Conservation (phyloP, 2,329 filamentous ascomycete genomes). For the Exophiala mesophila region DNA sequence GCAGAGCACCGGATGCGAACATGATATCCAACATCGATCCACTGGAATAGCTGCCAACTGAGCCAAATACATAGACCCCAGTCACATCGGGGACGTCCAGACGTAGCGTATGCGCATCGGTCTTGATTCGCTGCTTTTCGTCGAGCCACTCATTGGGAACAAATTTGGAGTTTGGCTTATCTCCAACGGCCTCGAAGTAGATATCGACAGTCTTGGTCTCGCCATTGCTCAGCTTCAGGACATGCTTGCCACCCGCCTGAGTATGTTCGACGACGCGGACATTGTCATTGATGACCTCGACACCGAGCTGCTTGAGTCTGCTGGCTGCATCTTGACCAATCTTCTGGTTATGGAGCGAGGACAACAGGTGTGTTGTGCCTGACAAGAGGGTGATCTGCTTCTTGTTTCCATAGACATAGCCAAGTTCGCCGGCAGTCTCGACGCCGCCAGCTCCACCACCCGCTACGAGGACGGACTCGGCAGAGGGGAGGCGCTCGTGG, state of each 20-base stretch:
- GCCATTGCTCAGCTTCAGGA: slow-evolving; percentile 44
- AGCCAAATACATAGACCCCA: slow-evolving; percentile 25
- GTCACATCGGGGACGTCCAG: slow-evolving; percentile 24
- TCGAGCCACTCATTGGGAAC: slow-evolving; percentile 46
- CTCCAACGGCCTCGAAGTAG: slow-evolving; percentile 51
- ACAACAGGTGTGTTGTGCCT: slow-evolving; percentile 37
- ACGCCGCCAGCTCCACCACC: slow-evolving; percentile 48
- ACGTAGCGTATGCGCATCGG: slow-evolving; percentile 34
- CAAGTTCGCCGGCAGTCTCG: slow-evolving; percentile 47
- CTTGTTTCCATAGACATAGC: slow-evolving; percentile 33
- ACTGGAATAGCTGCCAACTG: slow-evolving; percentile 27
- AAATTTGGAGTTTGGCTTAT: slow-evolving; percentile 49
- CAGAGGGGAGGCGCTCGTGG: slow-evolving; percentile 33
- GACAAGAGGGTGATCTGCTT: slow-evolving; percentile 44
- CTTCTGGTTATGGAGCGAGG: slow-evolving; percentile 35
- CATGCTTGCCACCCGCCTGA: slow-evolving; percentile 35
- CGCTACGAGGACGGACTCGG: slow-evolving; percentile 43
- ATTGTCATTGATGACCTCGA: slow-evolving; percentile 41
- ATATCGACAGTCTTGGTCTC: slow-evolving; percentile 45
- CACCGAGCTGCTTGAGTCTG: slow-evolving; percentile 44
- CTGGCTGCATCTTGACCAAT: slow-evolving; percentile 40
- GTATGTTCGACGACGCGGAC: slow-evolving; percentile 31
- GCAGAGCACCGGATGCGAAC: slow-evolving; percentile 20
- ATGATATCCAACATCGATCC: slow-evolving; percentile 24
- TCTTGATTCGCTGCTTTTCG: slow-evolving; percentile 45